A percentile compares a stretch with the other conserved stretches of the same genome.
Conservation (phyloP, 805 yeast genomes). For the Blastobotrys mokoenaii region DNA sequence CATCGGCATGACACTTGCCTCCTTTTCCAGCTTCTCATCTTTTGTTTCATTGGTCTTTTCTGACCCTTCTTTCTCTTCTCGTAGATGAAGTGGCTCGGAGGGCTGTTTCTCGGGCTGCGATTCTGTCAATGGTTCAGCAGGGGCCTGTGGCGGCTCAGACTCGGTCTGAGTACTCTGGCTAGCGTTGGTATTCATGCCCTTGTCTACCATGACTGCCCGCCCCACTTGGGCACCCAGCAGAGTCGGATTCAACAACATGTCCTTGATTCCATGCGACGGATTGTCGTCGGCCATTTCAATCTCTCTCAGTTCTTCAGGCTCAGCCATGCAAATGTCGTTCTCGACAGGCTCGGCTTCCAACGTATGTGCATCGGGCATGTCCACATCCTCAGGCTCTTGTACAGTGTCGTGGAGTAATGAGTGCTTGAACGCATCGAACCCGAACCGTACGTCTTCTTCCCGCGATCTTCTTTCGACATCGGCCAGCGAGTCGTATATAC, state of each 20-base stretch:
- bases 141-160: no score
- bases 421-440: background rate
- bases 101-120: no score
- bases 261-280: background rate
- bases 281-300: background rate
- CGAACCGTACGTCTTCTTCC: background rate
- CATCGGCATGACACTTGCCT: constrained; percentile 20
- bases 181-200: background rate
- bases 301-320: background rate
- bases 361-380: background rate
- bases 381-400: constrained; percentile 1
- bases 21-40: background rate
- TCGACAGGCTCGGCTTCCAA: background rate
- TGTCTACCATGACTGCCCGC: background rate
- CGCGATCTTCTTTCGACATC: constrained; percentile 1
- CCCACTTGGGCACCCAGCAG: constrained; percentile 1
- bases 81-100: no score
- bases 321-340: background rate
- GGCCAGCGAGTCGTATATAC: constrained; percentile 2
- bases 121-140: no score
- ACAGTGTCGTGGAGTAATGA: background rate
- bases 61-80: background rate
- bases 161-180: background rate
- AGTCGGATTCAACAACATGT: constrained; percentile 1
- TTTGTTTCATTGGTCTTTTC: background rate